Conservation (phyloP, 345 rosid genomes). For the Pseudoturritis turrita region DNA sequence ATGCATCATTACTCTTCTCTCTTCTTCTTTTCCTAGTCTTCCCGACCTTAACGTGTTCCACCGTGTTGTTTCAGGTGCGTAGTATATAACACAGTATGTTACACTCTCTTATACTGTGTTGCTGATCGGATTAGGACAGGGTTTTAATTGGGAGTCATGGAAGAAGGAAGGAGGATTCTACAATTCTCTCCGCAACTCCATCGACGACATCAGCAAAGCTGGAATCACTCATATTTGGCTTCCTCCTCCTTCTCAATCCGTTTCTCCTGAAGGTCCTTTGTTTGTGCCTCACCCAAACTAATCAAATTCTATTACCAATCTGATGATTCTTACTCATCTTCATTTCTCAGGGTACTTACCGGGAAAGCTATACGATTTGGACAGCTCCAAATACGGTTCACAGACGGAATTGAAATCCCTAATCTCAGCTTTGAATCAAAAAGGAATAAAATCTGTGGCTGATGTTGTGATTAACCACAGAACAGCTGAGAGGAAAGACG, state of each 20-base stretch:
- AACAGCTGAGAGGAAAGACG: slow-evolving; percentile 71
- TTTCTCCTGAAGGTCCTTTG: slow-evolving; percentile 51
- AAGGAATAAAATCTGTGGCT: slow-evolving; percentile 66
- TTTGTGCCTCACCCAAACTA: too few relatives aligned
- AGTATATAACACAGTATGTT: background rate
- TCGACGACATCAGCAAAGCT: slow-evolving; percentile 56
- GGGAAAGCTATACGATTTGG: slow-evolving; percentile 79
- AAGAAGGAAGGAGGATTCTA: slow-evolving; percentile 75
- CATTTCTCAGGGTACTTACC: slow-evolving; percentile 68
- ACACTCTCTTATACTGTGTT: background rate
- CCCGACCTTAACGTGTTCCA: slow-evolving; percentile 40
- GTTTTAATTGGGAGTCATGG: slow-evolving; percentile 88
- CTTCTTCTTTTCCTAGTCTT: slow-evolving; percentile 32
- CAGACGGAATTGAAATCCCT: slow-evolving; percentile 50
- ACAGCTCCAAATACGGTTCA: slow-evolving; percentile 68
- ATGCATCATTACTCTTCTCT: slow-evolving; percentile 19
- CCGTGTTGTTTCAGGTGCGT: slow-evolving; percentile 59
- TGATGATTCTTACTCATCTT: too few relatives aligned
- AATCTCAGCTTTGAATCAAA: slow-evolving; percentile 41
- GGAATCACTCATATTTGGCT: slow-evolving; percentile 92
- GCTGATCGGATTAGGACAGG: slow-evolving; percentile 32
- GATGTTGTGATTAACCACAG: slow-evolving; percentile 88
- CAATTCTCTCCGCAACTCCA: slow-evolving; percentile 50
- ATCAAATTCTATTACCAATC: too few relatives aligned
- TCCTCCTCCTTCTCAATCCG: slow-evolving; percentile 92